Percentiles rank a stretch among this genome's conserved stretches.
These are phyloP conservation scores for Begonia masoniana DNA, from an alignment of 306 rosid genomes.

Conservation along the genomic window DNA sequence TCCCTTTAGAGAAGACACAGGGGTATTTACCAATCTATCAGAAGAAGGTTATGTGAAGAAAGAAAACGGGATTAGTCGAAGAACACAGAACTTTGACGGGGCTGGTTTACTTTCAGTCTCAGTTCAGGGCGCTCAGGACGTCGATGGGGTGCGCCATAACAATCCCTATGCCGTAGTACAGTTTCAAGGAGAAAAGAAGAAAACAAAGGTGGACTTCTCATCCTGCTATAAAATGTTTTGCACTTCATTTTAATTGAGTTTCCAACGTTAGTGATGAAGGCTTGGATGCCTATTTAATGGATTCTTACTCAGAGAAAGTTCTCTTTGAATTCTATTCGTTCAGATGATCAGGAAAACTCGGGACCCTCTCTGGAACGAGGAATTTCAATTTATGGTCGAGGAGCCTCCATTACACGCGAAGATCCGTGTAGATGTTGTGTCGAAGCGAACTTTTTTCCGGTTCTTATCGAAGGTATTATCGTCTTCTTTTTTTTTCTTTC, in stretches of 20 bases:
- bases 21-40: constrained; percentile 6
- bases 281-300: no score
- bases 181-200: constrained; percentile 68
- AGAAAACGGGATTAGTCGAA: constrained; percentile 23
- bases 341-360: constrained; percentile 67
- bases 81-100: constrained; percentile 25
- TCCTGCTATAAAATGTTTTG: not conserved
- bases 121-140: constrained; percentile 60
- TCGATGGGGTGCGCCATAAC: constrained; percentile 72
- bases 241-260: no score
- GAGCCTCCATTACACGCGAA: constrained; percentile 77
- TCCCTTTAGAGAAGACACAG: constrained; percentile 65
- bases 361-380: constrained; percentile 77
- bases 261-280: no score
- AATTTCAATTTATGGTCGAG: constrained; percentile 76
- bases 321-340: no score
- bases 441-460: constrained; percentile 44
- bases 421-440: constrained; percentile 57
- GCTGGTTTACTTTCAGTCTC: constrained; percentile 73
- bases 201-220: constrained; percentile 46
- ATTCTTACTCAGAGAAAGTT: no score
- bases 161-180: constrained; percentile 61
- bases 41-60: constrained; percentile 17
- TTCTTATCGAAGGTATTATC: constrained; percentile 51
- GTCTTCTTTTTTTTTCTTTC: not conserved